Percentiles rank a stretch among this genome's conserved stretches.
Conservation (phyloP, 176 grass and related monocot genomes). For the Calamus simplicifolius region DNA sequence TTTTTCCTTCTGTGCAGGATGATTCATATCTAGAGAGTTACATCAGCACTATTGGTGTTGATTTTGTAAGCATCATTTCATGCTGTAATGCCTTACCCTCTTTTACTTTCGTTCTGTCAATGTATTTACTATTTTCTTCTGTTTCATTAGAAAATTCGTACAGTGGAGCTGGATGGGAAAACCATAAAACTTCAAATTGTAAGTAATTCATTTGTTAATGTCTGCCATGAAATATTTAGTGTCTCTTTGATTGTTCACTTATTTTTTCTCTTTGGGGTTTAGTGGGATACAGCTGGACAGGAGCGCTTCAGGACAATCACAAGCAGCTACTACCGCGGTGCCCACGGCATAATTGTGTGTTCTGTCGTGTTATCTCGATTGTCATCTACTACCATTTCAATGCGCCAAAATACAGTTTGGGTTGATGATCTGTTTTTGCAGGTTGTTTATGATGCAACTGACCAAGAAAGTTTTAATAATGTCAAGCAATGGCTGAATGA, state of each 20-base stretch:
- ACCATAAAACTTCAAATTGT: constrained; percentile 85
- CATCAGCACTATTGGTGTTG: constrained; percentile 81
- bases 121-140: constrained; percentile 2
- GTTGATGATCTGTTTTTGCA: neutral
- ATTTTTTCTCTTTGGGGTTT: neutral
- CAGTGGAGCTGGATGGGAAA: constrained; percentile 74
- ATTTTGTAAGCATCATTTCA: constrained; percentile 52
- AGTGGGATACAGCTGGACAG: constrained; percentile 82
- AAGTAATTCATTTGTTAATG: constrained; percentile 11
- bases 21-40: constrained; percentile 83
- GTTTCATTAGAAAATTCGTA: constrained; percentile 62
- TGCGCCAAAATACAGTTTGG: neutral
- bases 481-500: constrained; percentile 16
- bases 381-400: too few species aligned
- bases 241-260: too few species aligned
- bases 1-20: constrained; percentile 34
- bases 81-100: neutral
- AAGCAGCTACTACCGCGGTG: constrained; percentile 71
- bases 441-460: constrained; percentile 15
- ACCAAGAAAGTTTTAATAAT: constrained; percentile 14
- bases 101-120: constrained; percentile 9
- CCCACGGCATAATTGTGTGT: constrained; percentile 64
- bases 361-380: neutral
- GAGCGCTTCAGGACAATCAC: constrained; percentile 72
- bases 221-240: too few species aligned